Conservation (phyloP, 805 yeast species). For the Yamadazyma sp. region DNA sequence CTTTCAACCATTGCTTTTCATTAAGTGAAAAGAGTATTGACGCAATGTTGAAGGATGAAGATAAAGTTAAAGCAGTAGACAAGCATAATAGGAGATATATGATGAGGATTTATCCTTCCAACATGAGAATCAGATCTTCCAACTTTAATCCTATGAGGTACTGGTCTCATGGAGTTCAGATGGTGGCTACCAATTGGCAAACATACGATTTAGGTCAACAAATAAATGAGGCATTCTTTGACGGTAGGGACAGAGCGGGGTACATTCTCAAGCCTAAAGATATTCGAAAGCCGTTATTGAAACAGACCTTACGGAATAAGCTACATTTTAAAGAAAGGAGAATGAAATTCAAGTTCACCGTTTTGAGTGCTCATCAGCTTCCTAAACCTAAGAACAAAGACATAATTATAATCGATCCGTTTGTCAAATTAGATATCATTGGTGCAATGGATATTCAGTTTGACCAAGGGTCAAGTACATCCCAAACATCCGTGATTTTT, state of each 20-base stretch:
- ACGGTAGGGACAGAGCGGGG: constrained; percentile 59
- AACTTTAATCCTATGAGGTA: constrained; percentile 77
- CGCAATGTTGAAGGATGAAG: constrained; percentile 61
- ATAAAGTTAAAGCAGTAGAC: constrained; percentile 53
- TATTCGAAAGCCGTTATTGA: constrained; percentile 37
- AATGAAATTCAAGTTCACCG: constrained; percentile 25
- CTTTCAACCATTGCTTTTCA: constrained; percentile 80
- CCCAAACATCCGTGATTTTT: constrained; percentile 31
- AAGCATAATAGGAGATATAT: constrained; percentile 76
- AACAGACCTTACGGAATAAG: constrained; percentile 13
- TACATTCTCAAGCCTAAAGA: constrained; percentile 72
- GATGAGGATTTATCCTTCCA: constrained; percentile 87
- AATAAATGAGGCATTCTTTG: constrained; percentile 80
- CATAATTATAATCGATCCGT: constrained; percentile 54
- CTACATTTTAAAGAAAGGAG: constrained; percentile 6
- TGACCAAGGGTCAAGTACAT: constrained; percentile 15
- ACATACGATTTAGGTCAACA: constrained; percentile 88
- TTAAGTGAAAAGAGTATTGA: constrained; percentile 72
- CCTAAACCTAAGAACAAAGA: constrained; percentile 64
- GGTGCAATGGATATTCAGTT: constrained; percentile 40
- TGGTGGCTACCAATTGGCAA: constrained; percentile 98
- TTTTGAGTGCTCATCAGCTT: constrained; percentile 83
- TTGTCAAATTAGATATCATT: constrained; percentile 57
- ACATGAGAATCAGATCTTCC: constrained; percentile 69
- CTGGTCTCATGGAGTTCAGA: constrained; percentile 86